Evolutionary conservation across 2,329 filamentous ascomycete species (phyloP).

Genomic region (Boeremia exigua): DNA sequence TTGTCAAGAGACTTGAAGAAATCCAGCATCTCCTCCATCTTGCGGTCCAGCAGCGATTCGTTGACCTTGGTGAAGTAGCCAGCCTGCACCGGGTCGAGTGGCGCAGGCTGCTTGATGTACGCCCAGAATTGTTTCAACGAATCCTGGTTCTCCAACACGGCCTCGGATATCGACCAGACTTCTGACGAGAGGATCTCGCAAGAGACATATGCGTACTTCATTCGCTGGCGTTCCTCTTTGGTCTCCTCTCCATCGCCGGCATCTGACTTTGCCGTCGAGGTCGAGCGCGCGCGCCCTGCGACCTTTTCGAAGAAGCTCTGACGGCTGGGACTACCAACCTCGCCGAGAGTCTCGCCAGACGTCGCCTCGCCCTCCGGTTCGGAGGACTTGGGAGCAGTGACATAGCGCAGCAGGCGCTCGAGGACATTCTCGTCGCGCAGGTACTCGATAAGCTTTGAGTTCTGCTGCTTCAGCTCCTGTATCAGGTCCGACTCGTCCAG

Average conservation of each 20-base stretch:
- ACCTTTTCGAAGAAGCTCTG: slow-evolving; percentile 57
- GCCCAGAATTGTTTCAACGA: slow-evolving; percentile 87
- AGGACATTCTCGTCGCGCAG: slow-evolving; percentile 86
- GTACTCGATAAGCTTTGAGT: slow-evolving; percentile 96
- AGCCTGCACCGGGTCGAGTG: slow-evolving; percentile 89
- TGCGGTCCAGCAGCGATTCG: slow-evolving; percentile 95
- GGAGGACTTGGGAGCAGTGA: slow-evolving; percentile 75
- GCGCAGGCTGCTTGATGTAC: slow-evolving; percentile 82
- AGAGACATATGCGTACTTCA: slow-evolving; percentile 91
- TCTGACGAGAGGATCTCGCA: slow-evolving; percentile 94
- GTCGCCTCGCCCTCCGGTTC: slow-evolving; percentile 41
- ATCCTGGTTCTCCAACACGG: slow-evolving; percentile 81
- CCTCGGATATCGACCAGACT: slow-evolving; percentile 95
- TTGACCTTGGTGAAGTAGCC: slow-evolving; percentile 99
- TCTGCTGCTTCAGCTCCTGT: slow-evolving; percentile 97
- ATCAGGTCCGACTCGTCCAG: slow-evolving; percentile 96
- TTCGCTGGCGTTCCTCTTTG: slow-evolving; percentile 86
- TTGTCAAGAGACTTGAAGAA: slow-evolving; percentile 84
- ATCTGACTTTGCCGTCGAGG: slow-evolving; percentile 51
- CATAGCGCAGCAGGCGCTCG: slow-evolving; percentile 86
- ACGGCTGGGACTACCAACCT: slow-evolving; percentile 38
- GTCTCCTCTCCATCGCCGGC: slow-evolving; percentile 61
- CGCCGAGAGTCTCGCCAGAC: slow-evolving; percentile 55
- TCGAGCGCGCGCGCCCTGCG: slow-evolving; percentile 51
- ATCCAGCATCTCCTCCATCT: slow-evolving; percentile 95